phyloP scores from a whole-genome alignment of 257 asterid species.

The Primulina tabacum region DNA sequence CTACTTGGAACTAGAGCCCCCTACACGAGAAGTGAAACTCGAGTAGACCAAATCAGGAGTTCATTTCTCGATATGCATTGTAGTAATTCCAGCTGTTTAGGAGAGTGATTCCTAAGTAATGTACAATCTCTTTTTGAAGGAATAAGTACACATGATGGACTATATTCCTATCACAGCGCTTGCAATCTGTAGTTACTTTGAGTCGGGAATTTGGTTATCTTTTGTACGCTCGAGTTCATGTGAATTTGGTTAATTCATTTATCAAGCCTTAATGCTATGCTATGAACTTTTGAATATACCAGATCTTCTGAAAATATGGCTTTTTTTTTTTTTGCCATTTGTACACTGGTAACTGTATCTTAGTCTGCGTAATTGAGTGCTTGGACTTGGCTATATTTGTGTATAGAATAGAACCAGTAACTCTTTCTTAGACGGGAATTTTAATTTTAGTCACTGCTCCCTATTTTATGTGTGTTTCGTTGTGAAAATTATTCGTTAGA shows the following conservation, averaged over 20 bases:
- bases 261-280: not conserved
- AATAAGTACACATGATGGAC: not conserved
- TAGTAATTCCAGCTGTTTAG: not conserved
- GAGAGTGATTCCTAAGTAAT: not conserved
- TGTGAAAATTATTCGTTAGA: too few relatives aligned
- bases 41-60: constrained; percentile 30
- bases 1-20: constrained; percentile 88
- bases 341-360: not conserved
- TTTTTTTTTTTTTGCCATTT: too few relatives aligned
- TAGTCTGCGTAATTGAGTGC: not conserved
- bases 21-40: constrained; percentile 58
- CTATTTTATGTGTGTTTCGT: too few relatives aligned
- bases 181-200: not conserved
- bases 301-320: not conserved
- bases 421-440: too few relatives aligned
- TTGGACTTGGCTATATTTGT: too few relatives aligned
- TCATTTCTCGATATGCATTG: not conserved
- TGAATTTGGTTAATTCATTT: not conserved
- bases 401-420: too few relatives aligned
- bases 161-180: not conserved
- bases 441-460: too few relatives aligned
- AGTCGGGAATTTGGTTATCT: not conserved
- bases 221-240: not conserved
- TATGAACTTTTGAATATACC: too few relatives aligned
- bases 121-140: not conserved